Percentiles rank a stretch among this genome's conserved stretches.
phyloP scores from a whole-genome alignment of 1,284 basidiomycete species.

The Ustilago sp. region DNA sequence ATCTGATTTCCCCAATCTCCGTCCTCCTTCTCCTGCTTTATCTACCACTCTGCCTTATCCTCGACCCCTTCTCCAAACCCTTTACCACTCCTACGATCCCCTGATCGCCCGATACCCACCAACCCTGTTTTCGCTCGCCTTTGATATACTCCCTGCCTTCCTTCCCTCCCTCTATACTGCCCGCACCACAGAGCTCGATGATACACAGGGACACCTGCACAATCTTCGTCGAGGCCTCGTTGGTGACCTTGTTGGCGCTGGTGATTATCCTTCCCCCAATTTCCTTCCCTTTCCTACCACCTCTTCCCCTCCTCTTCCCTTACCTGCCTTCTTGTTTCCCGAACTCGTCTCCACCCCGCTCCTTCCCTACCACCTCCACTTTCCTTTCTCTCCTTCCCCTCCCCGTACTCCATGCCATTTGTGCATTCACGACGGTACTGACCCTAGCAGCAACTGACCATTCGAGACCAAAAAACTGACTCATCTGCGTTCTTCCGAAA shows the following conservation, averaged over 20 bases:
- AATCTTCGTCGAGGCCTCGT: constrained; percentile 38
- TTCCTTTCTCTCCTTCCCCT: not conserved
- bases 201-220: constrained; percentile 22
- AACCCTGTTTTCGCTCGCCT: not conserved
- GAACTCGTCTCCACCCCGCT: not conserved
- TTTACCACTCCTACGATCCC: not conserved
- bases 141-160: not conserved
- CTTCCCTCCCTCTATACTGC: not conserved
- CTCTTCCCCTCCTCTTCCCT: not conserved
- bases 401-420: not conserved
- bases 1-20: not conserved
- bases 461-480: constrained; percentile 8
- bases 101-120: not conserved
- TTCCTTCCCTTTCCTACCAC: not conserved
- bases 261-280: constrained; percentile 40
- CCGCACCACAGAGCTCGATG: constrained; percentile 21
- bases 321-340: not conserved
- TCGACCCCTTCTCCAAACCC: constrained; percentile 6
- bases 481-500: too few species aligned
- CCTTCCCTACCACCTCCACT: not conserved
- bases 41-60: not conserved
- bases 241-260: constrained; percentile 48
- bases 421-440: not conserved
- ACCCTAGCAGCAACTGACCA: not conserved
- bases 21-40: not conserved